Evolutionary conservation across 1,284 basidiomycete genomes (phyloP).

Genomic region (Anthracocystis walkeri): DNA sequence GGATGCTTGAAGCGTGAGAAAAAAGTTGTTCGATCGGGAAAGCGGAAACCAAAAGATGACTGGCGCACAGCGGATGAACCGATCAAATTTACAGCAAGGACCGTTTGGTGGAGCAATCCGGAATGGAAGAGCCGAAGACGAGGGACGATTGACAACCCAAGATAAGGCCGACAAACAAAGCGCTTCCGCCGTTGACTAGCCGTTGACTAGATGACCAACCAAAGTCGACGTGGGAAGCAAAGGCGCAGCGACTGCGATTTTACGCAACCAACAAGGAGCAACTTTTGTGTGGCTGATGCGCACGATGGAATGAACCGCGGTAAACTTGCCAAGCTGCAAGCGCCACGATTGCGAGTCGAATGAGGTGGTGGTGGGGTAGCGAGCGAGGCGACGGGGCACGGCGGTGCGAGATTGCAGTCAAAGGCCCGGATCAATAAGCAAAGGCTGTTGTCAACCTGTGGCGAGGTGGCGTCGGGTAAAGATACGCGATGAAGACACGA

Average conservation of each 20-base stretch:
- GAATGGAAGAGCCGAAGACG: conserved; percentile 2
- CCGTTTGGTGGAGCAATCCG: neutral
- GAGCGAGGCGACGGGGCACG: no score
- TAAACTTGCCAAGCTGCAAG: neutral
- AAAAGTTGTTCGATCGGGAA: neutral
- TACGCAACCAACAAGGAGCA: neutral
- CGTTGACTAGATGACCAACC: neutral
- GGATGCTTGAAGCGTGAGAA: conserved; percentile 5
- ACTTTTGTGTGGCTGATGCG: no score
- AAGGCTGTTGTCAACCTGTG: no score
- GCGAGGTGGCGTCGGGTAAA: no score
- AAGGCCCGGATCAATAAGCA: no score
- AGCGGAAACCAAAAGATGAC: neutral
- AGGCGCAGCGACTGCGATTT: neutral
- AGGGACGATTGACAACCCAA: neutral
- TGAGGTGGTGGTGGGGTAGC: neutral
- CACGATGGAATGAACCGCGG: conserved; percentile 6
- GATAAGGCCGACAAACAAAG: no score
- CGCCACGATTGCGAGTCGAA: neutral
- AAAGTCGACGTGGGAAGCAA: neutral
- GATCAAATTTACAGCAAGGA: neutral
- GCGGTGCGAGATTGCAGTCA: no score
- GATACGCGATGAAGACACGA: no score
- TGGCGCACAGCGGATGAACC: conserved; percentile 3
- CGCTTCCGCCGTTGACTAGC: neutral